phyloP scores from a whole-genome alignment of 2,329 filamentous ascomycete species.

The Aspergillus puulaauensis region DNA sequence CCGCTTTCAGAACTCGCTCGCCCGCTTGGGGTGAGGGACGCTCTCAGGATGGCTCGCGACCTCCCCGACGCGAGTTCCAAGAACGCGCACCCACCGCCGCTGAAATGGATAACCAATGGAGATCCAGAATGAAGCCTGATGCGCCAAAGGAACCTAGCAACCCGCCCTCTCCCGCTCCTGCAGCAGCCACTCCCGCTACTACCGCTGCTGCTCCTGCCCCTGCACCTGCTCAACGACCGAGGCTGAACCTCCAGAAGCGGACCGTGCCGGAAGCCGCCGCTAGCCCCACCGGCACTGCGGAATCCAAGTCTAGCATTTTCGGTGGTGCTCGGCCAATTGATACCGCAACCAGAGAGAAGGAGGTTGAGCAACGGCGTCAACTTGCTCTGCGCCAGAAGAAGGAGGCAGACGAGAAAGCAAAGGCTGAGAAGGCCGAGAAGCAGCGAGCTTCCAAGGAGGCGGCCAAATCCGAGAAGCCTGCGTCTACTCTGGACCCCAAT shows the following conservation, averaged over 20 bases:
- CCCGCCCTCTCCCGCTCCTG: constrained; percentile 68
- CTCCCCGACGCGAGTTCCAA: constrained; percentile 73
- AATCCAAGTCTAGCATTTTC: constrained; percentile 88
- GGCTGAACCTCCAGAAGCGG: constrained; percentile 84
- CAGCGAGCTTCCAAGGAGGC: constrained; percentile 50
- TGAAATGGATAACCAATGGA: constrained; percentile 92
- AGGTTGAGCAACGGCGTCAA: constrained; percentile 85
- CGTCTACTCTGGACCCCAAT: constrained; percentile 36
- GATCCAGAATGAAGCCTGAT: constrained; percentile 86
- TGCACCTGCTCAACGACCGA: constrained; percentile 68
- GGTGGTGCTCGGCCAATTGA: constrained; percentile 93
- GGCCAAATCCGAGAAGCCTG: constrained; percentile 33
- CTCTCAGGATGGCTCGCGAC: constrained; percentile 74
- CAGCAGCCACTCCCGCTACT: constrained; percentile 43
- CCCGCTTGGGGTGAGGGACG: constrained; percentile 71
- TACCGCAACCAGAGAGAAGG: constrained; percentile 81
- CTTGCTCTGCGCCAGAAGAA: constrained; percentile 76
- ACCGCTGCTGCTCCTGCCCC: constrained; percentile 58
- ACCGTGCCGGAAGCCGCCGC: constrained; percentile 76
- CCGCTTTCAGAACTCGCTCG: constrained; percentile 63
- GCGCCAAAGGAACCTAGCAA: constrained; percentile 69
- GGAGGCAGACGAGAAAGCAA: constrained; percentile 81
- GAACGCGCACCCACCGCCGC: constrained; percentile 79
- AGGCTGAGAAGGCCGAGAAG: constrained; percentile 68
- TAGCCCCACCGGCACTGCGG: constrained; percentile 46